A percentile compares a stretch with the other conserved stretches of the same genome.
phyloP scores from a whole-genome alignment of 1,284 basidiomycete species.

The Pascua sp. region DNA sequence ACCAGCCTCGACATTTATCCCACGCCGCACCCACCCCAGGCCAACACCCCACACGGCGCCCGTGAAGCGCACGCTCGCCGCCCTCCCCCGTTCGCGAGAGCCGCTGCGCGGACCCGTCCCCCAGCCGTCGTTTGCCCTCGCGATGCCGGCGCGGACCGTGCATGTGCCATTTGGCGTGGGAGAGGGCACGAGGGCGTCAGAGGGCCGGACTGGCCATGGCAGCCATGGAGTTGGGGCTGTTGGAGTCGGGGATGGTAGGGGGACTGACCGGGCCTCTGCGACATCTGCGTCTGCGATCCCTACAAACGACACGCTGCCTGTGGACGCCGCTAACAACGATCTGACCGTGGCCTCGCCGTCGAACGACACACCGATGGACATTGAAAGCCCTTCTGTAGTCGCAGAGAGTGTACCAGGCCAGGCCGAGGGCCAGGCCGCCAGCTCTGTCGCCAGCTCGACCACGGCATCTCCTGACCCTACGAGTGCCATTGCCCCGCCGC shows the following conservation, averaged over 20 bases:
- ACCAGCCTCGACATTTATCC: not conserved
- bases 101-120: not conserved
- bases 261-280: not conserved
- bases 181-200: conserved; percentile 2
- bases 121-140: not conserved
- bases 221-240: not conserved
- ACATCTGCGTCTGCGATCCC: not conserved
- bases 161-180: conserved; percentile 8
- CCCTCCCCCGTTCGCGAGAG: not conserved
- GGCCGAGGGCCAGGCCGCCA: too few relatives aligned
- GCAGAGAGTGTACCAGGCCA: too few relatives aligned
- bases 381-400: too few relatives aligned
- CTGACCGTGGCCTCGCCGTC: not conserved
- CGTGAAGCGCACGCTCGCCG: not conserved
- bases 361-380: too few relatives aligned
- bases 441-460: too few relatives aligned
- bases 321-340: not conserved
- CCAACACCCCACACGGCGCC: not conserved
- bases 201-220: not conserved
- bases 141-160: not conserved
- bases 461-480: too few relatives aligned
- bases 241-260: not conserved
- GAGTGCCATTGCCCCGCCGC: not conserved
- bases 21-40: not conserved
- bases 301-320: not conserved